Evolutionary conservation across 1,139 yeast species (phyloP).

Genomic region (Debaryomyces robertsiae): DNA sequence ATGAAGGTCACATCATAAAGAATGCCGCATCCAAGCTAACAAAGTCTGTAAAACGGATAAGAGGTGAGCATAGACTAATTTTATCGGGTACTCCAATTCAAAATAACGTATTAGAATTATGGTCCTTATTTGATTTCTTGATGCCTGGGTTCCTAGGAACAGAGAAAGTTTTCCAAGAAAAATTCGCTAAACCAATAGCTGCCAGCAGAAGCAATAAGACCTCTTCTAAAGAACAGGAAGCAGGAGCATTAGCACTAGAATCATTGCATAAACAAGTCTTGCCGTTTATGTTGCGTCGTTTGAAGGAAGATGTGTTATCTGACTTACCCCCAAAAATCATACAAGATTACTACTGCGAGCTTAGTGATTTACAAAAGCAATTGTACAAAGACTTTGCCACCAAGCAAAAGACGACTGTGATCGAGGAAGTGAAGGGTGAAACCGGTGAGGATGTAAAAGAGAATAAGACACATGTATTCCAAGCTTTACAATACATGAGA

Average conservation of each 20-base stretch:
- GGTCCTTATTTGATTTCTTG: conserved; percentile 96
- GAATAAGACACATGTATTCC: conserved; percentile 91
- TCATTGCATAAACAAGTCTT: conserved; percentile 94
- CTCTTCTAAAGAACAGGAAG: conserved; percentile 93
- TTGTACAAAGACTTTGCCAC: conserved; percentile 89
- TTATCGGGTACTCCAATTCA: conserved; percentile 98
- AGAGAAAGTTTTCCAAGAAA: conserved; percentile 90
- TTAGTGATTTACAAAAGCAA: conserved; percentile 86
- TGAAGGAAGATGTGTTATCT: conserved; percentile 93
- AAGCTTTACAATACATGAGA: conserved; percentile 95
- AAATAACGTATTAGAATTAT: conserved; percentile 90
- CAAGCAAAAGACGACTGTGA: conserved; percentile 76
- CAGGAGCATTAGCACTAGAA: conserved; percentile 94
- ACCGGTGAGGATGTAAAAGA: conserved; percentile 44
- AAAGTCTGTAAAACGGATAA: conserved; percentile 77
- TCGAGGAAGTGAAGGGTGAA: conserved; percentile 55
- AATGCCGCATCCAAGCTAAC: conserved; percentile 88
- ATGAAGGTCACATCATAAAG: conserved; percentile 97
- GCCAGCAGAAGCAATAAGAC: conserved; percentile 90
- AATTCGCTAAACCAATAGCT: conserved; percentile 96
- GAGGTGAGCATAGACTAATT: conserved; percentile 87
- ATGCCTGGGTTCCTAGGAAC: conserved; percentile 99
- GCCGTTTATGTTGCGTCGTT: conserved; percentile 93
- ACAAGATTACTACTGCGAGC: conserved; percentile 96
- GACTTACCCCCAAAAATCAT: conserved; percentile 98